Evolutionary conservation across 192 early-diverging fungal genomes (phyloP), one percentile per base, ranked within the genome.

Genomic region (Coemansia sp.): DNA sequence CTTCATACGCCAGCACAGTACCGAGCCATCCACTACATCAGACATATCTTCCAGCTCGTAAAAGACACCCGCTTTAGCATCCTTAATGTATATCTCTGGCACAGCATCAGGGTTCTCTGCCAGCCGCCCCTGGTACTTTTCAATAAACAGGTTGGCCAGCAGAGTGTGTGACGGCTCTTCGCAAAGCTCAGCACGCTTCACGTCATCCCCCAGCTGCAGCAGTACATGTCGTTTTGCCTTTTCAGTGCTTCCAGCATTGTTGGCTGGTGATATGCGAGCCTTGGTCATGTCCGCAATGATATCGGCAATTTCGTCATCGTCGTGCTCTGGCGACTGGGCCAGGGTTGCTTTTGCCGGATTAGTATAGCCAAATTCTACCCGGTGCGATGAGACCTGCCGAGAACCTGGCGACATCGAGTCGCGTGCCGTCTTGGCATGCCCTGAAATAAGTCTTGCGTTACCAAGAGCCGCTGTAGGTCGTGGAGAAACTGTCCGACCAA

Each of bases 61-160:
- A 19, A 80, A 78, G 26, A 88, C 68, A 14, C 70, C 70, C 0
- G 68, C 44, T 14, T 66, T 53, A 0, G 80, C 58, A 51, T 90
- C 86, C 19, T 77, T 78, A 38, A 90, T 82, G 50, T 90, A 90
- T 9, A 90, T 84, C 18, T 72, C 72, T 0, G 88, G 87, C 46
- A 90, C 80, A 8, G 59, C 48, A n/a, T 70, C 59, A 39, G 83
- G 78, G 9, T 84, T 63, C 53, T 87, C 81, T 8, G 80, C 82
- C 28, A 86, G 67, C 41, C 80, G 81, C 50, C 79, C 83, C 42
- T 69, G 72, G 49, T 86, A 90, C 48, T 85, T 85, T 49, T 90
- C 88, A 50, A 88, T 85, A 62, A 90, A 90, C 37, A 90, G 50
- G 72, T 87, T 85, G 42, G 79, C 61, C n/a, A 90, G 62, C 0